These are phyloP conservation scores for Danielia reshetovae DNA, from an alignment of 805 yeast genomes.

Conservation along the genomic window DNA sequence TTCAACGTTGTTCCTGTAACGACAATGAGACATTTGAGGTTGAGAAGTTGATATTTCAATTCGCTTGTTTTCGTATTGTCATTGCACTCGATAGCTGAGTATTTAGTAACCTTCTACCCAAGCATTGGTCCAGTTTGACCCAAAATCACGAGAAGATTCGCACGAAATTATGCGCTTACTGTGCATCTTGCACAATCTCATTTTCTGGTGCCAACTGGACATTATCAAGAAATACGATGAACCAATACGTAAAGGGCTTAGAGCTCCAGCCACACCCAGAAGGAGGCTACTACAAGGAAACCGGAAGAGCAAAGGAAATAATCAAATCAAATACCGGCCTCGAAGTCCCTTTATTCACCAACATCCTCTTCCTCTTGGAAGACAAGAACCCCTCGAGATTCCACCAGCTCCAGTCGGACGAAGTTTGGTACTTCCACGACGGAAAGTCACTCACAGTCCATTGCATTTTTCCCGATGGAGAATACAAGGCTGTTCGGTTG, in stretches of 20 bases:
- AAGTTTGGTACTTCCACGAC: constrained; percentile 23
- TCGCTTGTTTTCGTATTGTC: no score
- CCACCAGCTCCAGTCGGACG: constrained; percentile 20
- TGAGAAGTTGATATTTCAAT: no score
- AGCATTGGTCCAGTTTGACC: no score
- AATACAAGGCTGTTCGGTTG: constrained; percentile 12
- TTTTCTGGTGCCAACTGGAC: no score
- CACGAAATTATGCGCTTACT: no score
- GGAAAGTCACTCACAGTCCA: constrained; percentile 22
- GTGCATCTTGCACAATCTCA: no score
- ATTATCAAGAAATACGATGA: constrained; percentile 2
- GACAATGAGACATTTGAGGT: no score
- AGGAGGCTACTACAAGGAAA: constrained; percentile 20
- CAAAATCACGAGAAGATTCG: no score
- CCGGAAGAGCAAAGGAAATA: constrained; percentile 9
- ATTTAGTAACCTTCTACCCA: no score
- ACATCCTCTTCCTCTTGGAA: constrained; percentile 19
- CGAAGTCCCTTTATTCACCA: constrained; percentile 20
- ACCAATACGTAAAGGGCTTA: constrained; percentile 1
- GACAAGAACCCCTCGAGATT: constrained; percentile 19
- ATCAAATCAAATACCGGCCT: constrained; percentile 18
- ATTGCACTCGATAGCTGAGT: no score
- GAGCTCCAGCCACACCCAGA: constrained; percentile 16
- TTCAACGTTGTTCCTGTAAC: no score
- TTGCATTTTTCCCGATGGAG: constrained; percentile 19